Percentiles rank a stretch among this genome's conserved stretches.
phyloP scores from a whole-genome alignment of 2,329 filamentous ascomycete species.

The Shiraia bambusicola region DNA sequence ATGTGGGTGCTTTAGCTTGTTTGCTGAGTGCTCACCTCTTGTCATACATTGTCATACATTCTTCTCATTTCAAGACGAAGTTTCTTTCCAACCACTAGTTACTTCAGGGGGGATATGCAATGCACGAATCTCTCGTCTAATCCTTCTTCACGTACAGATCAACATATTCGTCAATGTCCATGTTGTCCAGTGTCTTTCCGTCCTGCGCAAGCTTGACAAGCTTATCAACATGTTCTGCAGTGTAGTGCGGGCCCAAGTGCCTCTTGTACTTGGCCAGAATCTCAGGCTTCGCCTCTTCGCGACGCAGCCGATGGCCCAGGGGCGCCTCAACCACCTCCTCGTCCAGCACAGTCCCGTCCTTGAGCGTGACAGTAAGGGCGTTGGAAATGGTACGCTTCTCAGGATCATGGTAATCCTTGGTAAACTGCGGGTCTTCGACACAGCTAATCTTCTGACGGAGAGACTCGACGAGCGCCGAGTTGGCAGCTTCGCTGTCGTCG shows the following conservation, averaged over 20 bases:
- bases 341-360: constrained; percentile 87
- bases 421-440: constrained; percentile 94
- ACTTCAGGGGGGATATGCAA: too few species aligned
- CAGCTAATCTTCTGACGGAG: constrained; percentile 93
- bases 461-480: constrained; percentile 83
- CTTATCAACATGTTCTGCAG: constrained; percentile 74
- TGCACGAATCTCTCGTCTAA: neutral
- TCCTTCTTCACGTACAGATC: constrained; percentile 66
- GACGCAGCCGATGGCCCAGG: constrained; percentile 83
- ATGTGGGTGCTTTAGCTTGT: too few species aligned
- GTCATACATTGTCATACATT: too few species aligned
- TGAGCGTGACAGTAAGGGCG: constrained; percentile 89
- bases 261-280: constrained; percentile 95
- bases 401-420: constrained; percentile 92
- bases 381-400: constrained; percentile 94
- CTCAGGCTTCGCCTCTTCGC: constrained; percentile 96
- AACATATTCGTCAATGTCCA: constrained; percentile 89
- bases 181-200: constrained; percentile 71
- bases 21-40: too few species aligned
- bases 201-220: constrained; percentile 79
- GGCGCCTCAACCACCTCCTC: constrained; percentile 94
- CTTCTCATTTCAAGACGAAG: too few species aligned
- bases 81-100: too few species aligned
- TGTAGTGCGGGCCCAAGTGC: constrained; percentile 83
- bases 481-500: constrained; percentile 89